Percentiles rank a stretch among this genome's conserved stretches.
phyloP scores from a whole-genome alignment of 202 grass and related monocot genomes.

The Hordeum pubiflorum region DNA sequence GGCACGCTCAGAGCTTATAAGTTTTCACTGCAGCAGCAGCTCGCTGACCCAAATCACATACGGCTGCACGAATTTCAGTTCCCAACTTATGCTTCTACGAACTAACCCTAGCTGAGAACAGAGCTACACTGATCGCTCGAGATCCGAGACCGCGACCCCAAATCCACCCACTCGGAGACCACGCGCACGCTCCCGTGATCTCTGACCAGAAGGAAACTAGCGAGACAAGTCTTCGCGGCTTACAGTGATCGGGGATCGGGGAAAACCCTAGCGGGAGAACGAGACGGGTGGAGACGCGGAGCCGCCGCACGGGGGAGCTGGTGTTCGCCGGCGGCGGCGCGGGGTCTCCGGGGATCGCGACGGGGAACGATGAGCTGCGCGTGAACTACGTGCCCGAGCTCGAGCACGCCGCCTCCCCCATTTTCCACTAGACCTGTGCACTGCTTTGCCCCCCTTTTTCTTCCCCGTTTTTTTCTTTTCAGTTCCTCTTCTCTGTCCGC shows the following conservation, averaged over 20 bases:
- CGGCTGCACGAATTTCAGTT: not conserved
- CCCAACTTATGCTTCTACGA: conserved; percentile 13
- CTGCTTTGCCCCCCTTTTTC: not conserved
- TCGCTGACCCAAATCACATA: not conserved
- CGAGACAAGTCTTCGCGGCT: not conserved
- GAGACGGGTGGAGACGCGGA: not conserved
- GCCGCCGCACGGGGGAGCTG: conserved; percentile 3
- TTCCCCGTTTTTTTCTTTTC: not conserved
- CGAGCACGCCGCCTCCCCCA: conserved; percentile 39
- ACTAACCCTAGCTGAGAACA: conserved; percentile 36
- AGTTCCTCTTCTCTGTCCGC: not conserved
- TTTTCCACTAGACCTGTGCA: conserved; percentile 20
- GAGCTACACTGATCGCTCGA: not conserved
- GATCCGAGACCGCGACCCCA: not conserved
- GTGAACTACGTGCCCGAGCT: conserved; percentile 40
- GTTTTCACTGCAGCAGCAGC: not conserved
- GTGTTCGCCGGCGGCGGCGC: not conserved
- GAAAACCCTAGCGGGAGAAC: conserved; percentile 36
- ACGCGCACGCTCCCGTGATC: not conserved
- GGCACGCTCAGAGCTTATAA: not conserved
- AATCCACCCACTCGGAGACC: conserved; percentile 13
- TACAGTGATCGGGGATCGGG: conserved; percentile 40
- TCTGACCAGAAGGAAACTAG: not conserved
- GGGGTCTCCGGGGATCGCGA: not conserved
- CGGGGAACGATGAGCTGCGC: not conserved